These are phyloP conservation scores for Torrubiella hemipterigena DNA, from an alignment of 2,329 filamentous ascomycete genomes.

Conservation along the genomic window DNA sequence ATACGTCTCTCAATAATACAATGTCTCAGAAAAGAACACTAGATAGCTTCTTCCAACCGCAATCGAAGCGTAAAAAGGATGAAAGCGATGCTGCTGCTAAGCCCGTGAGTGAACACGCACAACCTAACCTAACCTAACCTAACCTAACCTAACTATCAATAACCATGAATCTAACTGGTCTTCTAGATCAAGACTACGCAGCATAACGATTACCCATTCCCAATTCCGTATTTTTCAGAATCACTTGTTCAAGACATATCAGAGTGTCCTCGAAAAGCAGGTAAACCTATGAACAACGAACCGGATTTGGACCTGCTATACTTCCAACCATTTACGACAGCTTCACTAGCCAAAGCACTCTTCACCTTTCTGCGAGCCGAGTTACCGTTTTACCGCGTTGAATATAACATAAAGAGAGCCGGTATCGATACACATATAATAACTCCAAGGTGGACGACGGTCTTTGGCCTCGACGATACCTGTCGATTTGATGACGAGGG, in stretches of 20 bases:
- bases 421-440: slow-evolving; percentile 48
- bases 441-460: slow-evolving; percentile 41
- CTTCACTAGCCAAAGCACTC: slow-evolving; percentile 39
- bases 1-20: too few relatives aligned
- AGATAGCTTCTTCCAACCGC: slow-evolving; percentile 54
- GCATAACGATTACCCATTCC: slow-evolving; percentile 37
- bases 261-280: slow-evolving; percentile 38
- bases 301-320: slow-evolving; percentile 63
- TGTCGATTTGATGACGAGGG: slow-evolving; percentile 40
- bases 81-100: too few relatives aligned
- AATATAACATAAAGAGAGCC: slow-evolving; percentile 59
- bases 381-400: slow-evolving; percentile 64
- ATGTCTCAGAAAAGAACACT: slow-evolving; percentile 48
- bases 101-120: background rate
- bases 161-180: too few relatives aligned
- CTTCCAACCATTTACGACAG: slow-evolving; percentile 60
- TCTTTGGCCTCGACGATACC: slow-evolving; percentile 50
- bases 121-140: background rate
- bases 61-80: slow-evolving; percentile 23
- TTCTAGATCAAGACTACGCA: slow-evolving; percentile 19
- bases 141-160: slow-evolving; percentile 3
- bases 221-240: slow-evolving; percentile 31
- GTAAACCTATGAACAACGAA: slow-evolving; percentile 49
- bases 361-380: slow-evolving; percentile 62
- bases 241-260: slow-evolving; percentile 25